Base-by-base conservation (phyloP, 1,284 basidiomycete genomes). In the Pseudomicrostroma phylloplanum region DNA sequence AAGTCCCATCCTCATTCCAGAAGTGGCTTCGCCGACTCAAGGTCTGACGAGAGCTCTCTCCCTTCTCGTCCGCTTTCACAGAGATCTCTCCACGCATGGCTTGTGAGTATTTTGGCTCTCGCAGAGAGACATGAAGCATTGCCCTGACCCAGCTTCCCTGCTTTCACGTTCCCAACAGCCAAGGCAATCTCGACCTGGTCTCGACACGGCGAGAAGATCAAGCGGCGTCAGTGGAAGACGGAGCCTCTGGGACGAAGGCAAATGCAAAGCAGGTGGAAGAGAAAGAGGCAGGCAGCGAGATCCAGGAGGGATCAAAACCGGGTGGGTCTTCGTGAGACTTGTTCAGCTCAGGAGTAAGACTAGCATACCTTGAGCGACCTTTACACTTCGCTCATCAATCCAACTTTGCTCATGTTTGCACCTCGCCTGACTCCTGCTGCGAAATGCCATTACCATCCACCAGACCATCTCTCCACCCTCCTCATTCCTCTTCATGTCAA, bases 401-500 rank as follows among this genome's bases (percentile, higher is more conserved):
- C 9, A 36, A 36, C 30, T 4, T 36, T 36, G 43, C 43, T 48
- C 43, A 13, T n/a, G 12, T 48, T 48, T 12, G 6, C 43, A 21
- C 43, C 43, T 48, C 17, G 17, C 43, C 43, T 21, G 17, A 21
- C 43, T 48, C 12, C 43, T 48, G 43, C 21, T 21, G 43, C 15
- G 43, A 48, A 17, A 6, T 48, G 17, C 15, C 17, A 48, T 17
- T 21, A 48, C 15, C 6, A 17, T 21, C 43, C 43, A 19, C 21
- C 15, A 17, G 51, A 54, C 21, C 51, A 19, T 13, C 21, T 23
- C 13, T 23, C 15, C 6, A 54, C 59, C 8, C 36, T 61, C 42
- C 59, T 57, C 12, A 59, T 42, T 23, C 54, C 60, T 1, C 48
- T 63, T 6, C 61, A 63, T 46, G 36, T 63, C 49, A 15, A 26